phyloP scores from a whole-genome alignment of 2,329 filamentous ascomycete species.

The Beauveria varroae region DNA sequence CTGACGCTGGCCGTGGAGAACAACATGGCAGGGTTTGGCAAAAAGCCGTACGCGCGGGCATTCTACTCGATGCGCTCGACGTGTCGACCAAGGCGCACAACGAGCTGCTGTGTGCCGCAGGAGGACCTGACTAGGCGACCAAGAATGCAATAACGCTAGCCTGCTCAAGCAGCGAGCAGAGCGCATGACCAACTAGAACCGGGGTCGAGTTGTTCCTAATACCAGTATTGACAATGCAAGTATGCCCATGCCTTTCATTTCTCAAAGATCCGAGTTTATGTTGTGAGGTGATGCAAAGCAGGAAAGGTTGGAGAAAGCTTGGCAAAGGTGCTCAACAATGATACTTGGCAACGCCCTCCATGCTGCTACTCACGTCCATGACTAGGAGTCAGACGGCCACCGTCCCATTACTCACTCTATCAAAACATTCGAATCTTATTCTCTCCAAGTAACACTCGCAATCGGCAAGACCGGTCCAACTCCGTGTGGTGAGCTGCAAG shows the following conservation, averaged over 20 bases:
- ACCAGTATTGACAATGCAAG: no score
- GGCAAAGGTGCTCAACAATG: not conserved
- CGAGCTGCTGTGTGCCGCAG: slow-evolving; percentile 42
- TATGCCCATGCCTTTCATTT: no score
- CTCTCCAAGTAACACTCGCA: no score
- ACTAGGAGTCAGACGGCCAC: not conserved
- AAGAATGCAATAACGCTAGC: not conserved
- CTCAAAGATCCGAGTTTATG: not conserved
- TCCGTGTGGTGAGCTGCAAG: not conserved
- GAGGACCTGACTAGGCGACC: slow-evolving; percentile 48
- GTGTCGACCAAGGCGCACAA: slow-evolving; percentile 35
- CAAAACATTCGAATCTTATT: not conserved
- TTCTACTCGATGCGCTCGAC: slow-evolving; percentile 35
- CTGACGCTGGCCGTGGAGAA: slow-evolving; percentile 32
- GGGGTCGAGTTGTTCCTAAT: no score
- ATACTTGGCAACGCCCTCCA: not conserved
- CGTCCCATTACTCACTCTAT: not conserved
- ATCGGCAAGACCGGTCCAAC: no score
- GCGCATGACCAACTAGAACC: not conserved
- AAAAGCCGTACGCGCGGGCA: slow-evolving; percentile 45
- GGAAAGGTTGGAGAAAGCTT: not conserved
- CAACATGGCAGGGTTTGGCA: slow-evolving; percentile 35
- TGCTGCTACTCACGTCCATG: not conserved
- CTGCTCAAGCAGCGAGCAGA: not conserved
- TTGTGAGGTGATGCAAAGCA: not conserved